Evolutionary conservation across 1,284 basidiomycete species (phyloP), one percentile per base, ranked within the genome.

Genomic region (Trametes polyzona): DNA sequence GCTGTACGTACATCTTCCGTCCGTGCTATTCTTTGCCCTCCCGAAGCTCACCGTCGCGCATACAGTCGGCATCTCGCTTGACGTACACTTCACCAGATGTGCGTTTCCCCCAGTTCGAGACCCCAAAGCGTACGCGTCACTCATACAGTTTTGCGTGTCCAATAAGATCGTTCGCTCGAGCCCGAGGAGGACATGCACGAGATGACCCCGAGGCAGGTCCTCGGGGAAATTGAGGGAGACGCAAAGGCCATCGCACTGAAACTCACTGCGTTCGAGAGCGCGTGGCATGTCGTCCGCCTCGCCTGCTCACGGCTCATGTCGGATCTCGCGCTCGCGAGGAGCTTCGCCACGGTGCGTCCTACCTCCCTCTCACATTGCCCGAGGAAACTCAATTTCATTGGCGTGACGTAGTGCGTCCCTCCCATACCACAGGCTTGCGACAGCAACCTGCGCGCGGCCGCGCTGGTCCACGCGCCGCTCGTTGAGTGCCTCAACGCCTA

Each of bases 401-500:
- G 17, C 17, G 33, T 44, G 12, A 26, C 14, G 29, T 37, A 63
- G 61, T 49, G 54, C 16, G 36, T 50, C 11, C 56, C 58, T 8
- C 55, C 61, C 5, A 52, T 69, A 7, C 64, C 64, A 14, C 59
- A 61, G 21, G 69, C 65, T 12, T 65, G 57, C 47, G 63, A 68
- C 37, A 62, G 63, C 33, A 58, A 70, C 41, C 41, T 71, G 29
- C 58, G 61, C 17, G 61, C 63, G 10, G 67, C 64, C 1, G 63
- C 62, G 39, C 42, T 63, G 27, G 62, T 68, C 23, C 69, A 71
- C 47, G 57, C 59, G 17, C 69, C 69, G 17, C 66, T 70, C 21
- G 65, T 69, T 23, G 68, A 69, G 26, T 72, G 70, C 57, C 54
- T 71, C 48, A 63, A 64, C 16, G 66, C 68, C 12, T 71, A 72